A percentile compares a stretch with the other conserved stretches of the same genome.
phyloP scores from a whole-genome alignment of 371 early-diverging fungal species.

The Actinomortierella ambigua region DNA sequence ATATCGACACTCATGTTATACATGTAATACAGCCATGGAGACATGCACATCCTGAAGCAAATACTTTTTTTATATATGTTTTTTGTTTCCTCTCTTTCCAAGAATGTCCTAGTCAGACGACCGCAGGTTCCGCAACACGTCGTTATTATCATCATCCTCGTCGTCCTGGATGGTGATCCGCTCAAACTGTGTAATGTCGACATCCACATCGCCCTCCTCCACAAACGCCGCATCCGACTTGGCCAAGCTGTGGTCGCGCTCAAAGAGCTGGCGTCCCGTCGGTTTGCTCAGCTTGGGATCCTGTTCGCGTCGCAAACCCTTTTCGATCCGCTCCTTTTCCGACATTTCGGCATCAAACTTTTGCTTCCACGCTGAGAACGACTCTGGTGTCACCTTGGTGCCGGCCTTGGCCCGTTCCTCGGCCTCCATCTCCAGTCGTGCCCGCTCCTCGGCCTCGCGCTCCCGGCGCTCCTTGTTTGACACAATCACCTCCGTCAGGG shows the following conservation, averaged over 20 bases:
- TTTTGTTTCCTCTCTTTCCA: too few species aligned
- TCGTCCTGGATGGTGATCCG: conserved; percentile 56
- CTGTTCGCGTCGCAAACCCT: conserved; percentile 46
- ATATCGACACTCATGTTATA: too few species aligned
- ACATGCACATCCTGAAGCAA: too few species aligned
- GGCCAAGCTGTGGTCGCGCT: conserved; percentile 85
- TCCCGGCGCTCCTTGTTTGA: conserved; percentile 59
- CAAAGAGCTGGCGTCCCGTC: conserved; percentile 89
- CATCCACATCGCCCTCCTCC: conserved; percentile 87
- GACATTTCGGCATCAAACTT: conserved; percentile 78
- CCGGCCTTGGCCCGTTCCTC: conserved; percentile 84
- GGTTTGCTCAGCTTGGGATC: conserved; percentile 58
- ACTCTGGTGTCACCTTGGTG: conserved; percentile 81
- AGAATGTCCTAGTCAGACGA: conserved; percentile 32
- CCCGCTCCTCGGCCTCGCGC: conserved; percentile 60
- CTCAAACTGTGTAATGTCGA: conserved; percentile 78
- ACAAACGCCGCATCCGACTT: conserved; percentile 81
- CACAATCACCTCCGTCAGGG: conserved; percentile 62
- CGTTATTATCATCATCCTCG: conserved; percentile 64
- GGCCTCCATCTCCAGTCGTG: conserved; percentile 73
- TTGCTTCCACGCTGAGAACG: conserved; percentile 82
- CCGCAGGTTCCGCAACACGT: conserved; percentile 42
- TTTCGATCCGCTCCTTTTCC: conserved; percentile 59
- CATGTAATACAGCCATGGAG: too few species aligned
- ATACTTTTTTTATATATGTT: too few species aligned